Conservation (phyloP, 1,284 basidiomycete genomes). For the Neolentinus lepideus region DNA sequence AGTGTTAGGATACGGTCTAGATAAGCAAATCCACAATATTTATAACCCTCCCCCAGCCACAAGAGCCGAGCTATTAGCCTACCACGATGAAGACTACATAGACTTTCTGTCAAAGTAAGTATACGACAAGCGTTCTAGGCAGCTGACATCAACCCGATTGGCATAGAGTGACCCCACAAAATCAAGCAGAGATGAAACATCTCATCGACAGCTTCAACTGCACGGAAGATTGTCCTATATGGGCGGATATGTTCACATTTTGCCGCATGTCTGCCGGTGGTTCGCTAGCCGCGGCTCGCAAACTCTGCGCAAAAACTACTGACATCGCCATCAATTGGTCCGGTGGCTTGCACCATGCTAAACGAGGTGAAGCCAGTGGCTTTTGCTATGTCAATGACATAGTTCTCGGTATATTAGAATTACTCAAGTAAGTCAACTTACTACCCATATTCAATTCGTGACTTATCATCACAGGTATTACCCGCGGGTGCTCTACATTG, state of each 20-base stretch:
- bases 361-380: conserved; percentile 92
- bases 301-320: conserved; percentile 78
- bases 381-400: conserved; percentile 98
- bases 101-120: conserved; percentile 86
- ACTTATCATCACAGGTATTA: conserved; percentile 51
- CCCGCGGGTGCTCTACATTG: conserved; percentile 90
- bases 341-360: conserved; percentile 92
- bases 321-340: conserved; percentile 99
- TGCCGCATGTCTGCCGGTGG: conserved; percentile 90
- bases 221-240: conserved; percentile 92
- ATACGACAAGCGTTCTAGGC: background rate
- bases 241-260: conserved; percentile 89
- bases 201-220: conserved; percentile 83
- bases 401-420: conserved; percentile 88
- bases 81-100: conserved; percentile 93
- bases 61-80: conserved; percentile 82
- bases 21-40: conserved; percentile 91
- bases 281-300: conserved; percentile 85
- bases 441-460: background rate
- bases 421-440: conserved; percentile 59
- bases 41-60: conserved; percentile 89
- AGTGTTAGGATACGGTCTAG: conserved; percentile 93
- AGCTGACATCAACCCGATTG: background rate
- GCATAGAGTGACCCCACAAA: conserved; percentile 74
- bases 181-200: conserved; percentile 65